Evolutionary conservation across 495 filamentous ascomycete genomes (phyloP).

Genomic region (Elasticomyces elasticus): DNA sequence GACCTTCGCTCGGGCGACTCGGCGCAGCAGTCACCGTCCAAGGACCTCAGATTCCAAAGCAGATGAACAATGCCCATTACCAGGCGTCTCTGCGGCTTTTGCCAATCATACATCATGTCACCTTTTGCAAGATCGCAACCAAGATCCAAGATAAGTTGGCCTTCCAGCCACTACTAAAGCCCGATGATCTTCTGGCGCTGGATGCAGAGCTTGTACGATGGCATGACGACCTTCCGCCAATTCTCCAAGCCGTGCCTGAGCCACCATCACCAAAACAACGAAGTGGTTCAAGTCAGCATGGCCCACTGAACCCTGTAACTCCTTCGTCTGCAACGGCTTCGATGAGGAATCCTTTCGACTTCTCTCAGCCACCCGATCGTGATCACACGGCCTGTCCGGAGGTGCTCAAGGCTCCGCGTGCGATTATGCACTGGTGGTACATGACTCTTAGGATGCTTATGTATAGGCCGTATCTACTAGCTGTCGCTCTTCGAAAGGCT

Average conservation of each 20-base stretch:
- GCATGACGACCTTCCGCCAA: constrained; percentile 62
- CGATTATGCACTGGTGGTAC: constrained; percentile 76
- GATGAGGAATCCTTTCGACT: constrained; percentile 9
- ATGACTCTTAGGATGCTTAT: constrained; percentile 70
- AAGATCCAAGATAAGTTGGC: constrained; percentile 68
- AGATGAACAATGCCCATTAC: constrained; percentile 30
- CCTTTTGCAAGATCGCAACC: constrained; percentile 70
- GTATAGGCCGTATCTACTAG: constrained; percentile 64
- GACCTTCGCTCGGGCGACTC: constrained; percentile 66
- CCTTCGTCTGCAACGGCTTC: constrained; percentile 4
- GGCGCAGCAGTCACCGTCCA: constrained; percentile 64
- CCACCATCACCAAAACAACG: background rate
- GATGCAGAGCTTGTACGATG: constrained; percentile 61
- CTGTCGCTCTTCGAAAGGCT: constrained; percentile 56
- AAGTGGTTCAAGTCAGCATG: background rate
- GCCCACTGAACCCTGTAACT: background rate
- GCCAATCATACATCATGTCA: constrained; percentile 65
- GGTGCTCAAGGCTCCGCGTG: constrained; percentile 56
- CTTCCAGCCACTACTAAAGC: constrained; percentile 53
- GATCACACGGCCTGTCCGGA: constrained; percentile 55
- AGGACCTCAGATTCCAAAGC: constrained; percentile 34
- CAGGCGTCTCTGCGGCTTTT: constrained; percentile 49
- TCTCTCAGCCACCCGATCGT: constrained; percentile 12
- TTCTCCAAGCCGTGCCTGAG: constrained; percentile 35
- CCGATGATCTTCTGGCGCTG: constrained; percentile 53